Base-by-base conservation (phyloP, 1,284 basidiomycete genomes). In the Mycena citricolor region DNA sequence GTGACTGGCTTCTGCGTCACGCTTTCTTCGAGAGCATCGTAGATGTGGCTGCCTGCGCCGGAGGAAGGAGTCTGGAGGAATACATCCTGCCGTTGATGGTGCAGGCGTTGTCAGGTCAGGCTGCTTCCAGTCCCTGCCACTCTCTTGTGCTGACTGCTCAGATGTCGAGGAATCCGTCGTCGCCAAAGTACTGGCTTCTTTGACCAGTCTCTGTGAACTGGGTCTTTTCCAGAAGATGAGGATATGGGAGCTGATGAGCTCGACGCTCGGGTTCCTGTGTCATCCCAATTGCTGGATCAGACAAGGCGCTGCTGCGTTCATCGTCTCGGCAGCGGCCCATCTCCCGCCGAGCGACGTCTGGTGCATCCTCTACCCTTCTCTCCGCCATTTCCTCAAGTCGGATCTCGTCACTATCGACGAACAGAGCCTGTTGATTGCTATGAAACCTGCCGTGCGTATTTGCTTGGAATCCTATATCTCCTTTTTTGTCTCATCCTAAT, bases 211-310 rank as follows among this genome's bases (percentile, higher is more conserved):
- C 14, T 89, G 90, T 41, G 87, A 94, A 57, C 74, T 94, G 4
- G 86, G 90, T 0, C 65, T 98, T 4, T 86, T 98, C 62, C 84
- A 90, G 60, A 91, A 93, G 61, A 86, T 89, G 77, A 79, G 87
- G n/a, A 82, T 97, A 32, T 94, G 94, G 90, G 93, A 98, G 52
- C 71, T 97, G 25, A 89, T 97, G 76, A 89, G 83, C 42, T 81
- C 84, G 0, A 86, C 88, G 0, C 70, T 92, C 7, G 90, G 91
- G 1, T 94, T 98, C 60, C 68, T 99, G 29, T 95, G 91, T 56
- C 97, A 99, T 64, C 95, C 97, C 0, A 95, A 97, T 63, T 67
- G 82, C n/a, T 98, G 95, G 94, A 90, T 99, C 57, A 75, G 92
- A 47, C 91, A 97, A 74, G 89, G 88, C 17, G 81, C 93, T 4